Evolutionary conservation across 192 early-diverging fungal species (phyloP).

Genomic region (Coemansia sp.): DNA sequence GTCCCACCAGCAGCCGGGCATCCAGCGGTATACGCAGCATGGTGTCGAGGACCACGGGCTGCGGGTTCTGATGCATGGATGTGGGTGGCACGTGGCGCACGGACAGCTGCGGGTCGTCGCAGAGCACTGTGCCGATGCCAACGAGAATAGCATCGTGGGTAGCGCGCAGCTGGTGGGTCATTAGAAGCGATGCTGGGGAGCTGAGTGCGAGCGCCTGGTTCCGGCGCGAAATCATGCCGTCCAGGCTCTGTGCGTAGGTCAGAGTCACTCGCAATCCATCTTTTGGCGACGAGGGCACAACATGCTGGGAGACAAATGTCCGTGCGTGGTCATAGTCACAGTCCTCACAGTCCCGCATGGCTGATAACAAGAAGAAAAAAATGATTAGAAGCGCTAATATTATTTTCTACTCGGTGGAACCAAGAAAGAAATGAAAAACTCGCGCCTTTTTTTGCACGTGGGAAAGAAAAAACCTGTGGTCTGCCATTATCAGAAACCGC

Average conservation of each 20-base stretch:
- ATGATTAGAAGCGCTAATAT: background rate
- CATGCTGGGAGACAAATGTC: constrained; percentile 11
- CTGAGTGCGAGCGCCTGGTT: constrained; percentile 71
- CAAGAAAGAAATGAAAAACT: too few species aligned
- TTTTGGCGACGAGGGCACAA: constrained; percentile 7
- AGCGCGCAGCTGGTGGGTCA: constrained; percentile 80
- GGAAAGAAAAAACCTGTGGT: too few species aligned
- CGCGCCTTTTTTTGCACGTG: too few species aligned
- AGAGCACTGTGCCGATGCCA: constrained; percentile 79
- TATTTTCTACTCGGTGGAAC: background rate
- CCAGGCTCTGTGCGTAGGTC: constrained; percentile 90
- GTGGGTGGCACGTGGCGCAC: constrained; percentile 20
- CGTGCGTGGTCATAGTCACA: constrained; percentile 16
- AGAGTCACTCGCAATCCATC: constrained; percentile 67
- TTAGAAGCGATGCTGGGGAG: constrained; percentile 69
- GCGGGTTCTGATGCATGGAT: constrained; percentile 49
- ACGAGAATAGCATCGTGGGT: constrained; percentile 85
- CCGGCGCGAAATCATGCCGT: constrained; percentile 71
- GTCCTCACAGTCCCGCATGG: too few species aligned
- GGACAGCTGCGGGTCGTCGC: constrained; percentile 79
- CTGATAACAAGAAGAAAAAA: background rate
- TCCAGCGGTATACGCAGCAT: constrained; percentile 63
- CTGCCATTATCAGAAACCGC: too few species aligned
- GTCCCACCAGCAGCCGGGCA: constrained; percentile 58
- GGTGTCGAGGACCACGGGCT: constrained; percentile 82